Evolutionary conservation across 2,329 filamentous ascomycete species (phyloP), one percentile per base, ranked within the genome.

Genomic region (Xylaria digitata): DNA sequence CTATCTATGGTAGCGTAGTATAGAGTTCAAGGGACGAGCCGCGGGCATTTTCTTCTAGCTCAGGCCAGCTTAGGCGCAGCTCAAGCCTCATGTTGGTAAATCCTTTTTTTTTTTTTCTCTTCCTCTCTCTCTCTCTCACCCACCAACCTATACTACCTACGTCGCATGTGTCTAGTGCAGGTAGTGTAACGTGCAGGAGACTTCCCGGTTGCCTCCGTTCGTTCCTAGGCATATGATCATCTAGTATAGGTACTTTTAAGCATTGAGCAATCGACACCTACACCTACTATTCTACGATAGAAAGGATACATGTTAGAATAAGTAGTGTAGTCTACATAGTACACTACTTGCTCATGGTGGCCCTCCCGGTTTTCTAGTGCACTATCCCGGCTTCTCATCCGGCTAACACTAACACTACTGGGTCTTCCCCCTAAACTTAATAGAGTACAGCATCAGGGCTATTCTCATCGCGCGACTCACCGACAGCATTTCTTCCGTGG

Each of bases 321-420:
- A n/a, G n/a, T n/a, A n/a, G n/a, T n/a, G n/a, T n/a, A n/a, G n/a
- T 5, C 26, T 26, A 26, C 26, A 26, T 5, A 26, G 23, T 23
- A 30, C 26, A 32, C n/a, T 23, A 17, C 48, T 30, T 26, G 6
- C 21, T 17, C 9, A 19, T 54, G 21, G 52, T 56, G 32, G 30
- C 52, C 23, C 34, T 56, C 26, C n/a, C 37, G n/a, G 26, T 30
- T 49, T 53, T 49, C 52, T 57, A 57, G 21, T 57, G 43, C 50
- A 40, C 40, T 57, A 37, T 50, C 37, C 64, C 64, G 60, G 64
- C 60, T 63, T 43, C 42, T 26, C 19, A 63, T 49, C 65, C 65
- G 61, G 65, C 55, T 8, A 59, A 50, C 54, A 43, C 64, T 46
- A 66, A 48, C 23, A 32, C 53, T 34, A 23, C 30, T 48, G 26